Conservation (phyloP, 805 yeast genomes). For the Zygoascus tannicola region DNA sequence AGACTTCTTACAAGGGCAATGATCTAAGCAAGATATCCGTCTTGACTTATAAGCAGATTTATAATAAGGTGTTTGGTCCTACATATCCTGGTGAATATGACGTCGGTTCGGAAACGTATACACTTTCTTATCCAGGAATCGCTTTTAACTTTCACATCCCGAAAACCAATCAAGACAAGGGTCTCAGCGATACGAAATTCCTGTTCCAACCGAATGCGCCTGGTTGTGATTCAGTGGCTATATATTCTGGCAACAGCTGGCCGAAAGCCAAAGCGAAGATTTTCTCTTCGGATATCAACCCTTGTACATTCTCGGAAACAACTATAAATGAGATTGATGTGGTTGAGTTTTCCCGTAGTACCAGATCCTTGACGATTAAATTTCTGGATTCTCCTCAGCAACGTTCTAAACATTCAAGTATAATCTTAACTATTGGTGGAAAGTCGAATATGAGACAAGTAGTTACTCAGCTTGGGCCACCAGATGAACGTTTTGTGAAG, state of each 20-base stretch:
- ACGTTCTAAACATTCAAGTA: not conserved
- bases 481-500: conserved; percentile 42
- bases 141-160: conserved; percentile 39
- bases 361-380: not conserved
- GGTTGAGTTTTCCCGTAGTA: conserved; percentile 7
- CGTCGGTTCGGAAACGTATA: conserved; percentile 27
- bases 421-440: conserved; percentile 24
- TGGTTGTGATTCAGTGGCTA: conserved; percentile 16
- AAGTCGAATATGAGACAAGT: conserved; percentile 43
- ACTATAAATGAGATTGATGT: conserved; percentile 5
- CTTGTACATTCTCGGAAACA: not conserved
- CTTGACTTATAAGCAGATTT: conserved; percentile 35
- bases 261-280: conserved; percentile 8
- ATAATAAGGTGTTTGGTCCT: conserved; percentile 52
- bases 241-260: conserved; percentile 21
- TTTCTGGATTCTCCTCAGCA: not conserved
- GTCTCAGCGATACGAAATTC: conserved; percentile 29
- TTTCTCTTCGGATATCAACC: not conserved
- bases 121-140: conserved; percentile 49
- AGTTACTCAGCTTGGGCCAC: conserved; percentile 44
- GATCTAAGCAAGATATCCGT: conserved; percentile 15
- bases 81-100: conserved; percentile 46
- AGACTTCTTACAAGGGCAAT: conserved; percentile 16
- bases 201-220: conserved; percentile 14
- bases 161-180: not conserved